Percentiles rank a stretch among this genome's conserved stretches.
Conservation (phyloP, 345 rosid genomes). For the Theobroma cacao region DNA sequence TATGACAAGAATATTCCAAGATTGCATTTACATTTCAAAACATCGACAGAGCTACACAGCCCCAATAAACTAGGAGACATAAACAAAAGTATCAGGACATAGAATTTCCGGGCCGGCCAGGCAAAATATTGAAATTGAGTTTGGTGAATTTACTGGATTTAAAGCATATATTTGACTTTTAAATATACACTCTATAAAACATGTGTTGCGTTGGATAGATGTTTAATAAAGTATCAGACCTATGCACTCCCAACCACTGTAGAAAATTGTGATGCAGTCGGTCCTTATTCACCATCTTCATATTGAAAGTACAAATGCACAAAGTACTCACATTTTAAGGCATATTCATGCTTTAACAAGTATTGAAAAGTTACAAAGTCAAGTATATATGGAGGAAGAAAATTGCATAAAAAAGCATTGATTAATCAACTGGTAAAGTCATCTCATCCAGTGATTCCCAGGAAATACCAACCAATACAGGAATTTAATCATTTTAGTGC, state of each 20-base stretch:
- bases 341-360: not conserved
- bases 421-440: not conserved
- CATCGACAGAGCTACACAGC: not conserved
- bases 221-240: not conserved
- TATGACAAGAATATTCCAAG: not conserved
- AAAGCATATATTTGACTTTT: not conserved
- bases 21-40: not conserved
- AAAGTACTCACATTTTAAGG: not conserved
- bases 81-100: not conserved
- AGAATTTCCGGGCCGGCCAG: not conserved
- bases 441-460: not conserved
- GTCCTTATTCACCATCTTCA: not conserved
- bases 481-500: not conserved
- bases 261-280: not conserved
- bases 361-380: not conserved
- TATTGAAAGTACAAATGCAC: slow-evolving; percentile 5
- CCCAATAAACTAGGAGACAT: not conserved
- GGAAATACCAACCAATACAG: not conserved
- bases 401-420: not conserved
- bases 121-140: not conserved
- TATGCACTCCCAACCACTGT: not conserved
- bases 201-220: not conserved
- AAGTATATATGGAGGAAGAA: not conserved
- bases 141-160: not conserved
- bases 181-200: not conserved